Evolutionary conservation across 164 flowering plant genomes (phyloP).

Genomic region (Tetracentron sinense): DNA sequence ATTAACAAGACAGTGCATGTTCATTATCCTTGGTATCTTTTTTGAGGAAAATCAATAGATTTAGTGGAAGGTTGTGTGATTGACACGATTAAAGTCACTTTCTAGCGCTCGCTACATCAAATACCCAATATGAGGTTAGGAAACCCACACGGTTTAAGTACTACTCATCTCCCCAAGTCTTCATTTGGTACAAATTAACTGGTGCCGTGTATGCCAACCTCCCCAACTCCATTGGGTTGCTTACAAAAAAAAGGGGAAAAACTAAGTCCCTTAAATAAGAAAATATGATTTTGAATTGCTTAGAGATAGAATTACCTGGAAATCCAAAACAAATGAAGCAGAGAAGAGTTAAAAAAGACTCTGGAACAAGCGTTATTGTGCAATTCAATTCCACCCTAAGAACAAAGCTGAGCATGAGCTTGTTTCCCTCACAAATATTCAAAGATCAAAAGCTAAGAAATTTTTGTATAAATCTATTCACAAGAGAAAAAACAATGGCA

Average conservation of each 20-base stretch:
- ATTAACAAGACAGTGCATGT: no score
- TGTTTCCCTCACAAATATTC: constrained; percentile 22
- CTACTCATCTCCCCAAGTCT: no score
- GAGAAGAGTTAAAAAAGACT: constrained; percentile 10
- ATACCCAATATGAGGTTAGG: no score
- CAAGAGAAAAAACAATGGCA: constrained; percentile 39
- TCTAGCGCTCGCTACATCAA: no score
- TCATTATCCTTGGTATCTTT: no score
- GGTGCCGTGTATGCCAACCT: no score
- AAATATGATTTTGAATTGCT: constrained; percentile 9
- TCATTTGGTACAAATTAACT: no score
- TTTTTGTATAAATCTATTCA: constrained; percentile 40
- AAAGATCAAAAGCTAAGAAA: constrained; percentile 17
- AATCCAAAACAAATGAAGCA: constrained; percentile 15
- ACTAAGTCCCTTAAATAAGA: constrained; percentile 1
- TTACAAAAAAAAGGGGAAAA: neutral
- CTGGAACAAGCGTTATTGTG: constrained; percentile 27
- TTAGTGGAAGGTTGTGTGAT: no score
- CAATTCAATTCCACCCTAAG: constrained; percentile 25
- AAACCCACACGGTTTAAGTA: no score
- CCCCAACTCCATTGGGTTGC: no score
- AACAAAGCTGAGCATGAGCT: constrained; percentile 13
- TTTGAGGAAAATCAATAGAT: no score
- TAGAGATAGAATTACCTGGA: constrained; percentile 14
- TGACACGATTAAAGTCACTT: no score